Conservation (phyloP, 2,329 filamentous ascomycete species). For the Dothidotthia symphoricarpi region DNA sequence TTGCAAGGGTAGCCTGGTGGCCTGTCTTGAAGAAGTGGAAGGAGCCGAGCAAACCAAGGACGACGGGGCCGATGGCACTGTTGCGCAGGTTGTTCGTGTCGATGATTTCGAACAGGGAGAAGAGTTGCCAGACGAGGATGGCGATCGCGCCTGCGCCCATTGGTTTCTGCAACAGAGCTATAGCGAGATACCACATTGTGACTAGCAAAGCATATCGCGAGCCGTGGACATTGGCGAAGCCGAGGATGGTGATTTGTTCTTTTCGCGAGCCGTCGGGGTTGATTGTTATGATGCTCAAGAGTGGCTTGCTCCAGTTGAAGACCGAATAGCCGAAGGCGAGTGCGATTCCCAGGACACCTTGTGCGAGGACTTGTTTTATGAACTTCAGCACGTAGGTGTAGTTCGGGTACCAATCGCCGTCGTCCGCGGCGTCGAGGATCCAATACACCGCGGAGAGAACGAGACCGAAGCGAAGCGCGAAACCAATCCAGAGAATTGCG, state of each 20-base stretch:
- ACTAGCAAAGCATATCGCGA: slow-evolving; percentile 84
- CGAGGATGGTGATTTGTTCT: slow-evolving; percentile 70
- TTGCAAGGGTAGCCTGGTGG: slow-evolving; percentile 82
- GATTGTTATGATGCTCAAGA: slow-evolving; percentile 65
- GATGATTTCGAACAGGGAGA: slow-evolving; percentile 68
- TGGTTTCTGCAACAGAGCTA: slow-evolving; percentile 83
- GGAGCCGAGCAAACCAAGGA: slow-evolving; percentile 83
- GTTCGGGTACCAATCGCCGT: slow-evolving; percentile 71
- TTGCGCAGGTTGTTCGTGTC: slow-evolving; percentile 61
- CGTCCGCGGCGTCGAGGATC: slow-evolving; percentile 85
- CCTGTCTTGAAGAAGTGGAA: slow-evolving; percentile 98
- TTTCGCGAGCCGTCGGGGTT: slow-evolving; percentile 27
- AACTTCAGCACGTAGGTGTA: slow-evolving; percentile 62
- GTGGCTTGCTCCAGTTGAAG: slow-evolving; percentile 82
- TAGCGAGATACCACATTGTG: slow-evolving; percentile 71
- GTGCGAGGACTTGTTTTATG: slow-evolving; percentile 73
- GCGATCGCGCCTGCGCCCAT: slow-evolving; percentile 87
- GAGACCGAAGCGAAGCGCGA: slow-evolving; percentile 73
- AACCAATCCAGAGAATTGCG: slow-evolving; percentile 79
- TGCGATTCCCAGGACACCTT: slow-evolving; percentile 74
- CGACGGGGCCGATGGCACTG: slow-evolving; percentile 75
- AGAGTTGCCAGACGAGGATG: slow-evolving; percentile 82
- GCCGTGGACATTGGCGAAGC: slow-evolving; percentile 91
- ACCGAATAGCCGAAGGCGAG: slow-evolving; percentile 81
- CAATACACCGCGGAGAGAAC: slow-evolving; percentile 78